Evolutionary conservation across 345 rosid genomes (phyloP).

Genomic region (Turnera subulata): DNA sequence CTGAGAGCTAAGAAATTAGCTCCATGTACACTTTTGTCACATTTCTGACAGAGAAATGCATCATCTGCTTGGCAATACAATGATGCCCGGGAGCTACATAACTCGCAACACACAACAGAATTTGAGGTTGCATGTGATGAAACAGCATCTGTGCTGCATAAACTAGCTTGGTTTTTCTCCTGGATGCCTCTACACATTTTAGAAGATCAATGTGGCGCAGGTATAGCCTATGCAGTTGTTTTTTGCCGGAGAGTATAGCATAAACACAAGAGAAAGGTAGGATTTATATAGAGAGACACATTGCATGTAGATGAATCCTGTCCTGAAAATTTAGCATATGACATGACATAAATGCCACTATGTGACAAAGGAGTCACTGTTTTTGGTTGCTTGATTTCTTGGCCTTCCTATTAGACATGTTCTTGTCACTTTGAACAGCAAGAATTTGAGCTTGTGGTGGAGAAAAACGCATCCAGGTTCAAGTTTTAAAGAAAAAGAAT

Average conservation of each 20-base stretch:
- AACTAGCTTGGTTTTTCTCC: constrained; percentile 20
- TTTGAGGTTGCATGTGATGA: constrained; percentile 7
- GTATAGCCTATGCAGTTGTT: no score
- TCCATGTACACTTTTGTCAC: constrained; percentile 70
- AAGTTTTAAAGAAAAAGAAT: constrained; percentile 7
- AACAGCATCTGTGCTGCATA: constrained; percentile 11
- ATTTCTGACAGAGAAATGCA: constrained; percentile 60
- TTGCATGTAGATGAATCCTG: background rate
- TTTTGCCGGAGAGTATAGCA: no score
- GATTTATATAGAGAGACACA: background rate
- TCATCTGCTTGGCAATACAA: constrained; percentile 80
- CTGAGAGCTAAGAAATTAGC: constrained; percentile 81
- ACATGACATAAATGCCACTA: constrained; percentile 22
- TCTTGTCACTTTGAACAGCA: constrained; percentile 1
- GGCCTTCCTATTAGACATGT: background rate
- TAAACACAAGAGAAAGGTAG: no score
- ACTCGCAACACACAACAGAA: constrained; percentile 46
- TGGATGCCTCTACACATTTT: constrained; percentile 54
- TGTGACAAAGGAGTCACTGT: constrained; percentile 17
- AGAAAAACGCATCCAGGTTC: constrained; percentile 6
- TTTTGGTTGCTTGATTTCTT: background rate
- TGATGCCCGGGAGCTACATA: constrained; percentile 51
- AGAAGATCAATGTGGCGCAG: background rate
- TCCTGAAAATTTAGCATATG: constrained; percentile 9
- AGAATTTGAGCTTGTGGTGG: constrained; percentile 27